Conservation (phyloP, 1,284 basidiomycete genomes). For the Dichomitus squalens region DNA sequence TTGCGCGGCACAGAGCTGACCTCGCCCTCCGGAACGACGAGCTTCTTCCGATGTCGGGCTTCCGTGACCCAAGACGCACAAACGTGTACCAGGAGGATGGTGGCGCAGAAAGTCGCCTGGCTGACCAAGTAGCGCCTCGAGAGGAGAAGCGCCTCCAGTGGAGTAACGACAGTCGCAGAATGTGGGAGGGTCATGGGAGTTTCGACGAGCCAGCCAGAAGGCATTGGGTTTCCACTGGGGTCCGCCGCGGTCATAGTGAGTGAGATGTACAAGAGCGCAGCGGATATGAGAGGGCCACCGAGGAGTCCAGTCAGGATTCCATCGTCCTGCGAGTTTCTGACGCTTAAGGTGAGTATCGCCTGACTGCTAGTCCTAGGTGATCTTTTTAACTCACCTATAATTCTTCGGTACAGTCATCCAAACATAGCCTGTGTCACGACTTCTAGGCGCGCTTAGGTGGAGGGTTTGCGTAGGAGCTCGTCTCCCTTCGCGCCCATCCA, state of each 20-base stretch:
- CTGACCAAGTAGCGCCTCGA: conserved; percentile 79
- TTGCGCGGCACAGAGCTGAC: conserved; percentile 75
- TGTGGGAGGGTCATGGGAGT: conserved; percentile 54
- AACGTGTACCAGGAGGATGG: conserved; percentile 78
- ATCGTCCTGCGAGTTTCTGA: conserved; percentile 80
- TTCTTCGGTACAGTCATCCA: conserved; percentile 93
- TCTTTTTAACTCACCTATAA: conserved; percentile 56
- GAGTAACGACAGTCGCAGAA: conserved; percentile 39
- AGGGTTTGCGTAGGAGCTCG: conserved; percentile 2
- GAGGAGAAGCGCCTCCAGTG: conserved; percentile 65
- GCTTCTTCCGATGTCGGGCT: conserved; percentile 46
- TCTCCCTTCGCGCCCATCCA: conserved; percentile 48
- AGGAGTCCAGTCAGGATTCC: conserved; percentile 82
- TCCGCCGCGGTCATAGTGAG: conserved; percentile 33
- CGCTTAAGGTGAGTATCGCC: not conserved
- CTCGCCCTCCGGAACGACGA: conserved; percentile 58
- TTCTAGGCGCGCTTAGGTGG: conserved; percentile 8
- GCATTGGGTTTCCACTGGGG: conserved; percentile 39
- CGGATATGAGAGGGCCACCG: conserved; percentile 76
- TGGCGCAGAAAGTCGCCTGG: conserved; percentile 77
- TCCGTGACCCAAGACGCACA: conserved; percentile 76
- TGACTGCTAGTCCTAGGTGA: not conserved
- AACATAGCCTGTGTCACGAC: conserved; percentile 56
- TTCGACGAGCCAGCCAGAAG: conserved; percentile 78
- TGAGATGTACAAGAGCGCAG: conserved; percentile 61